Percentiles rank a stretch among this genome's conserved stretches.
These are phyloP conservation scores for Lepiota brunneoincarnata DNA, from an alignment of 768 basidiomycete species.

Conservation along the genomic window DNA sequence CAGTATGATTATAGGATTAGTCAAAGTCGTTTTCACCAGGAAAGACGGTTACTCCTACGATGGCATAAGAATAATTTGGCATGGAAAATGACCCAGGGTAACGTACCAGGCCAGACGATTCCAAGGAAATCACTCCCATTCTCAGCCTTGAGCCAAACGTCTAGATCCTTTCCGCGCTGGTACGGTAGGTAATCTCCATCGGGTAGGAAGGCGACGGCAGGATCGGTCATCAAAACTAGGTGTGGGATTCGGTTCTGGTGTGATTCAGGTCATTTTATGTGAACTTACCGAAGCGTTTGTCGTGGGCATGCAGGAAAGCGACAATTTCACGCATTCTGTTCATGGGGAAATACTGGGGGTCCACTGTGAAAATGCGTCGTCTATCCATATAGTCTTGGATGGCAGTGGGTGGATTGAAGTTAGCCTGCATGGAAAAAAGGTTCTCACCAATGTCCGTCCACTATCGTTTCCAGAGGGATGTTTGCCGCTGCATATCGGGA, in stretches of 20 bases:
- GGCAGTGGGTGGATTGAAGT: not conserved
- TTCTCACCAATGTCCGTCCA: conserved; percentile 70
- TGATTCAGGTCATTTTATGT: not conserved
- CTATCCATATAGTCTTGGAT: conserved; percentile 63
- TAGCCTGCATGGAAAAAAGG: not conserved
- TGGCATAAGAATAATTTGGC: not conserved
- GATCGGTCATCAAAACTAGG: conserved; percentile 72
- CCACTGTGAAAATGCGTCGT: conserved; percentile 67
- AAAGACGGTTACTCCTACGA: conserved; percentile 8
- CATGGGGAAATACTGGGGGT: conserved; percentile 66
- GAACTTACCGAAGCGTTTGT: conserved; percentile 54
- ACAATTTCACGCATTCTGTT: conserved; percentile 65
- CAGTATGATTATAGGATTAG: not conserved
- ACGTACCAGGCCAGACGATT: conserved; percentile 67
- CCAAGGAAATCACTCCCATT: conserved; percentile 59
- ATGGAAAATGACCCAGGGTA: conserved; percentile 46
- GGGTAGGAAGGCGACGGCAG: conserved; percentile 57
- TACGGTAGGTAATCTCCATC: conserved; percentile 47
- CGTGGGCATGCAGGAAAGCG: conserved; percentile 52
- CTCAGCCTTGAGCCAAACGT: conserved; percentile 60
- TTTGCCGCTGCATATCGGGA: conserved; percentile 54
- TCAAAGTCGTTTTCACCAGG: not conserved
- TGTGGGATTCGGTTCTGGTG: too few relatives aligned
- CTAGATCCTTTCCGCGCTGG: conserved; percentile 47
- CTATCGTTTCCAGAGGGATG: conserved; percentile 76